phyloP scores from a whole-genome alignment of 768 basidiomycete species.

The Porphyrellus cyaneotinctus region DNA sequence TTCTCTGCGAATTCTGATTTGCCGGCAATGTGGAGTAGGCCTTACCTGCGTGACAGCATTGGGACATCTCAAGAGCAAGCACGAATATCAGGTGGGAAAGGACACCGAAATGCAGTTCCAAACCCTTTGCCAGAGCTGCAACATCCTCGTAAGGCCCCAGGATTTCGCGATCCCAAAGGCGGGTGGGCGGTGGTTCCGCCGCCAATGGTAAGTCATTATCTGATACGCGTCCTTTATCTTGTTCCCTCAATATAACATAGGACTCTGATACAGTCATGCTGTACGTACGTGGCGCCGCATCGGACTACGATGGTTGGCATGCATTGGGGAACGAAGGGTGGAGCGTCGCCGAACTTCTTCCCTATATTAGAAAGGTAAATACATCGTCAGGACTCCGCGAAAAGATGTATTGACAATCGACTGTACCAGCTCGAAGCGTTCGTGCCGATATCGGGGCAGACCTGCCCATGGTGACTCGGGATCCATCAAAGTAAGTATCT shows the following conservation, averaged over 20 bases:
- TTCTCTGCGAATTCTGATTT: slow-evolving; percentile 1
- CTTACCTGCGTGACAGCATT: neutral
- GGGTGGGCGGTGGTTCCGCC: neutral
- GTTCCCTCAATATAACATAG: too few species aligned
- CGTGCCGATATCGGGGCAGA: slow-evolving; percentile 27
- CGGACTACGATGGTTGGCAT: slow-evolving; percentile 62
- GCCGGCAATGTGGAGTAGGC: neutral
- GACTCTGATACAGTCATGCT: slow-evolving; percentile 32
- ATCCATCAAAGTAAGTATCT: slow-evolving; percentile 29
- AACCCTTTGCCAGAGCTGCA: neutral
- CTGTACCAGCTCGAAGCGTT: slow-evolving; percentile 43
- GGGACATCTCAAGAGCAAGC: neutral
- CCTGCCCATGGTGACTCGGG: slow-evolving; percentile 36
- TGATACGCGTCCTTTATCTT: too few species aligned
- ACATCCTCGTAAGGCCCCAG: neutral
- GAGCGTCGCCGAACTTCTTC: slow-evolving; percentile 54
- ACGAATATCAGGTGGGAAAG: neutral
- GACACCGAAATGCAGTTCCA: neutral
- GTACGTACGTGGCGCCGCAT: slow-evolving; percentile 55
- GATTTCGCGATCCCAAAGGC: neutral
- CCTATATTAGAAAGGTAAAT: slow-evolving; percentile 52
- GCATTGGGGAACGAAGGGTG: slow-evolving; percentile 53
- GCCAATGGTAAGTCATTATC: too few species aligned
- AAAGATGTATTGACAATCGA: slow-evolving; percentile 29
- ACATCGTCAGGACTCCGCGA: neutral